Evolutionary conservation across 257 asterid species (phyloP), one percentile per base, ranked within the genome.

Genomic region (Scutellaria minor): DNA sequence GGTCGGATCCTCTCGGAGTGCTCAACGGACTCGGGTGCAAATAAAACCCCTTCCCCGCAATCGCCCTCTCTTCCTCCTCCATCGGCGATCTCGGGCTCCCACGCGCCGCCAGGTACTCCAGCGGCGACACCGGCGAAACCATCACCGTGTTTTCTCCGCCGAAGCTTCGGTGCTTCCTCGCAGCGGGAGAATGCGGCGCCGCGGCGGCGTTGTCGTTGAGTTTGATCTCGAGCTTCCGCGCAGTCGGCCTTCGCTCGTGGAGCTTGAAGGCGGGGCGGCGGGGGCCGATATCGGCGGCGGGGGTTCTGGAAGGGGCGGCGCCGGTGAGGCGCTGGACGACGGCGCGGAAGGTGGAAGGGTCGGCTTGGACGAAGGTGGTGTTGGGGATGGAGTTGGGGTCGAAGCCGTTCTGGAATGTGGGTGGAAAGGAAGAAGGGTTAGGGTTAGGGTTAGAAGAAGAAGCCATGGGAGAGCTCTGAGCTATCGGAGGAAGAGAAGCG

Each of bases 311-410:
- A 4, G 73, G 45, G 61, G 64, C 22, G 37, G 73, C 74, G 81
- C 93, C 93, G 14, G 98, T 92, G 64, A 88, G 88, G 57, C 81
- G 83, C 45, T 92, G 98, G 55, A 92, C 98, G 31, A 90, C 87
- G 14, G 87, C 81, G 7, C 92, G 90, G 89, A 92, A 92, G 40
- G 85, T 86, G n/a, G 96, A 83, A 0, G 91, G 93, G 69, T 92
- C 94, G 64, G 98, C 89, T 76, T 87, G 89, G 40, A 92, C 90
- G 70, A 85, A 92, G 37, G 96, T 90, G 14, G 94, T 90, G 82
- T 84, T 83, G 1, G 83, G 86, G 5, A 79, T n/a, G 35, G 89
- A 77, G 14, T 51, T 70, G 6, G 80, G 83, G 67, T 86, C 83
- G 68, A 52, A 70, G 15, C 76, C 82, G 66, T 55, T 72, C 44